Evolutionary conservation across 208 protist species (phyloP).

Genomic region (Acanthamoeba royreba): DNA sequence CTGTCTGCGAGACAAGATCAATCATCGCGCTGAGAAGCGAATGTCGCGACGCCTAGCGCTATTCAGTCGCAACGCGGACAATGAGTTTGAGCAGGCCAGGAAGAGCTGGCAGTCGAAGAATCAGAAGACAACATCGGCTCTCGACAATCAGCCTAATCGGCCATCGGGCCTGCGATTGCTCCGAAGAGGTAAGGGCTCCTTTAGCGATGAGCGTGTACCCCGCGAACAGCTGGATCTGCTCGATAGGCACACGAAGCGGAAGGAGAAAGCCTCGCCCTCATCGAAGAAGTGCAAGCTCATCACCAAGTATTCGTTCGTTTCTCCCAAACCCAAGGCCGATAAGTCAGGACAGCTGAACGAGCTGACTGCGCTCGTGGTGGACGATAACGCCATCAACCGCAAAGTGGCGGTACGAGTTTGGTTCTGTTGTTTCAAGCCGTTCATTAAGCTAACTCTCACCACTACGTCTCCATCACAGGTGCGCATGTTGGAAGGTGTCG

Average conservation of each 20-base stretch:
- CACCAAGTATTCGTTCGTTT: not conserved
- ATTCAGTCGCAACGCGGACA: not conserved
- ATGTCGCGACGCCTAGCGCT: not conserved
- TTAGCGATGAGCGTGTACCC: not conserved
- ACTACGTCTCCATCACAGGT: not conserved
- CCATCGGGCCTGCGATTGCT: not conserved
- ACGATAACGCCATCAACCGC: conserved; percentile 28
- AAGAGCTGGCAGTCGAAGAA: not conserved
- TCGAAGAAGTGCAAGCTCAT: not conserved
- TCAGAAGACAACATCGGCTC: not conserved
- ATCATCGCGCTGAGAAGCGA: not conserved
- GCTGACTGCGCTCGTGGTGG: not conserved
- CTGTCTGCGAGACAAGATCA: conserved; percentile 4
- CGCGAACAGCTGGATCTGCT: not conserved
- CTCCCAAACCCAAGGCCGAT: not conserved
- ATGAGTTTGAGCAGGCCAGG: not conserved
- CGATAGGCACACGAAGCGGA: not conserved
- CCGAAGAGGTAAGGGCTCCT: not conserved
- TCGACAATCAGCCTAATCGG: not conserved
- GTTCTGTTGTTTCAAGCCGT: not conserved
- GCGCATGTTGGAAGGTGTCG: not conserved
- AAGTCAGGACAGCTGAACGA: too few relatives aligned
- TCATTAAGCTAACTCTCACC: not conserved
- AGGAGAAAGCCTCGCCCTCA: not conserved
- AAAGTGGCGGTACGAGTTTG: not conserved